These are phyloP conservation scores for Didymosphaeria variabile DNA, from an alignment of 2,329 filamentous ascomycete species.

Conservation along the genomic window DNA sequence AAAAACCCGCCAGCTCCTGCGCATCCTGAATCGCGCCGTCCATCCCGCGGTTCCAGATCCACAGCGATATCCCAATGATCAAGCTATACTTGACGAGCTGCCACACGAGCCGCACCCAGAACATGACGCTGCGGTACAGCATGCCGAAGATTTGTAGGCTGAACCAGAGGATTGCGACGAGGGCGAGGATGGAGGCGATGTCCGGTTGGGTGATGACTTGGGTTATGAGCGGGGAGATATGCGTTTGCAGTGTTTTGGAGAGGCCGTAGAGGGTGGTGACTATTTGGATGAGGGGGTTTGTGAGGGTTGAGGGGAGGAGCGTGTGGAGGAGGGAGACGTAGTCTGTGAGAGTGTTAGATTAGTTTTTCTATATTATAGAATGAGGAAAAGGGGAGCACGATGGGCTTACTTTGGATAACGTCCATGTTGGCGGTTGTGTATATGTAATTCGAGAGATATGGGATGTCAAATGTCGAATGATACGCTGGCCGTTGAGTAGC, in stretches of 20 bases:
- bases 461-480: not conserved
- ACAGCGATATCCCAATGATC: slow-evolving; percentile 64
- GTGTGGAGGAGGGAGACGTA: slow-evolving; percentile 41
- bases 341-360: slow-evolving; percentile 37
- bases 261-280: slow-evolving; percentile 40
- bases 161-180: slow-evolving; percentile 70
- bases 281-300: slow-evolving; percentile 40
- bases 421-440: slow-evolving; percentile 34
- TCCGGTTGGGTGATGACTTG: slow-evolving; percentile 50
- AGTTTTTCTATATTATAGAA: not conserved
- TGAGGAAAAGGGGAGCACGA: not conserved
- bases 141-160: slow-evolving; percentile 72
- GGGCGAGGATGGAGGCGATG: slow-evolving; percentile 62
- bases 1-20: slow-evolving; percentile 43
- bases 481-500: not conserved
- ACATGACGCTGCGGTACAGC: slow-evolving; percentile 76
- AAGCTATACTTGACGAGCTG: slow-evolving; percentile 71
- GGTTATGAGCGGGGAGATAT: slow-evolving; percentile 41
- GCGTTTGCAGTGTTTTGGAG: slow-evolving; percentile 36
- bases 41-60: slow-evolving; percentile 69
- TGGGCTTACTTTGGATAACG: slow-evolving; percentile 36
- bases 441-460: not conserved
- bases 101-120: slow-evolving; percentile 75
- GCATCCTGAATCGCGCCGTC: slow-evolving; percentile 71
- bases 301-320: slow-evolving; percentile 44